phyloP scores from a whole-genome alignment of 2,329 filamentous ascomycete genomes.

The Rhynchosporium agropyri region DNA sequence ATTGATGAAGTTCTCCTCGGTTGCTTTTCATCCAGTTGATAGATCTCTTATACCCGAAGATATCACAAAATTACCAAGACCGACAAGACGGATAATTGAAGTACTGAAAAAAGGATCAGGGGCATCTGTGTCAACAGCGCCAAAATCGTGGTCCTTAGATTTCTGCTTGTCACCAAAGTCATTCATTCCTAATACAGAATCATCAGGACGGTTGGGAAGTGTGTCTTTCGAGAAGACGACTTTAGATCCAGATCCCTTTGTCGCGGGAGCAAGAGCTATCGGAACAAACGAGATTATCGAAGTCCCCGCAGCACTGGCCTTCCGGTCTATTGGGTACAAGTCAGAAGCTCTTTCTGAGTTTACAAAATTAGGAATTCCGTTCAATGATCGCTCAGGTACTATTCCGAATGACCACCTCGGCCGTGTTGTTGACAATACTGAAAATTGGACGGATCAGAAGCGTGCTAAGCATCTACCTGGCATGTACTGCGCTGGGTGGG shows the following conservation, averaged over 20 bases:
- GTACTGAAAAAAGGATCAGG: slow-evolving; percentile 76
- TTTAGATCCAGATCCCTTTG: slow-evolving; percentile 58
- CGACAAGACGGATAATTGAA: slow-evolving; percentile 77
- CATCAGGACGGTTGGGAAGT: slow-evolving; percentile 55
- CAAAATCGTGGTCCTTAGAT: slow-evolving; percentile 80
- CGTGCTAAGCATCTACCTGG: slow-evolving; percentile 56
- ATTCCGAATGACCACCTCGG: slow-evolving; percentile 83
- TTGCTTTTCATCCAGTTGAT: slow-evolving; percentile 73
- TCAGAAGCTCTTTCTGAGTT: slow-evolving; percentile 78
- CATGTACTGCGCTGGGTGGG: slow-evolving; percentile 94
- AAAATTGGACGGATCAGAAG: slow-evolving; percentile 19
- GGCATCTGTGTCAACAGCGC: slow-evolving; percentile 47
- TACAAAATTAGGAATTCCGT: slow-evolving; percentile 71
- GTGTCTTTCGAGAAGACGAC: slow-evolving; percentile 68
- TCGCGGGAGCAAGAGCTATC: slow-evolving; percentile 52
- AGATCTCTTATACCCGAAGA: slow-evolving; percentile 67
- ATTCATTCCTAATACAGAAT: slow-evolving; percentile 55
- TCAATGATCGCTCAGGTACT: slow-evolving; percentile 72
- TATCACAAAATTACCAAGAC: slow-evolving; percentile 70
- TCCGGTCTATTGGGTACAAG: slow-evolving; percentile 95
- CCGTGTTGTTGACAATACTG: slow-evolving; percentile 56
- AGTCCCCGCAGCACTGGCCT: slow-evolving; percentile 72
- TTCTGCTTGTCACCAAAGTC: slow-evolving; percentile 79
- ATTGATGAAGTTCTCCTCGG: slow-evolving; percentile 73
- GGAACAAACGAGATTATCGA: slow-evolving; percentile 53